Evolutionary conservation across 2,329 filamentous ascomycete genomes (phyloP).

Genomic region (Xenoacremonium recifei): DNA sequence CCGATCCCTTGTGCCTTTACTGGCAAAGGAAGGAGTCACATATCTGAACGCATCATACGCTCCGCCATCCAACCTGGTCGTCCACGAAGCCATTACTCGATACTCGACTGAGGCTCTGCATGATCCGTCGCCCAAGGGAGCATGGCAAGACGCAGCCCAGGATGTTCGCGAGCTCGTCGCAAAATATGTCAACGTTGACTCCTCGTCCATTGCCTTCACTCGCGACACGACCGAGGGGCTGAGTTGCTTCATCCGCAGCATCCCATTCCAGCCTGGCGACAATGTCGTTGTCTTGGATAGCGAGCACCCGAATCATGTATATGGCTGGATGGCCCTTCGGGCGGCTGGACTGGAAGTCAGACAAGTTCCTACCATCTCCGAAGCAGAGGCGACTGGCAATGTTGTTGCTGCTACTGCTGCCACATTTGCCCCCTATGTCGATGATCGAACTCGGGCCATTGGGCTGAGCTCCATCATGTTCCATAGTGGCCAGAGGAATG

Average conservation of each 20-base stretch:
- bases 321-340: slow-evolving; percentile 28
- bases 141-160: slow-evolving; percentile 19
- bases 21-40: no score
- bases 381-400: no score
- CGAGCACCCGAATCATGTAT: slow-evolving; percentile 32
- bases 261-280: slow-evolving; percentile 25
- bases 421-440: slow-evolving; percentile 30
- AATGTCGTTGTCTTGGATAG: slow-evolving; percentile 32
- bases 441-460: slow-evolving; percentile 27
- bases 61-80: slow-evolving; percentile 30
- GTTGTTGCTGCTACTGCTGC: no score
- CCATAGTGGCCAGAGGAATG: slow-evolving; percentile 31
- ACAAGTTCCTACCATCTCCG: no score
- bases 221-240: slow-evolving; percentile 33
- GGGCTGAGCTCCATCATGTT: slow-evolving; percentile 33
- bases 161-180: slow-evolving; percentile 22
- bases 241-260: slow-evolving; percentile 23
- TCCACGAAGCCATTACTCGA: slow-evolving; percentile 27
- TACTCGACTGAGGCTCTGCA: slow-evolving; percentile 26
- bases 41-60: slow-evolving; percentile 31
- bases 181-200: slow-evolving; percentile 27
- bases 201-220: slow-evolving; percentile 25
- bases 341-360: slow-evolving; percentile 27
- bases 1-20: no score
- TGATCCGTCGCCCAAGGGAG: slow-evolving; percentile 19